Evolutionary conservation across 805 yeast genomes (phyloP), one percentile per base, ranked within the genome.

Genomic region (Metschnikowia santaceciliae): DNA sequence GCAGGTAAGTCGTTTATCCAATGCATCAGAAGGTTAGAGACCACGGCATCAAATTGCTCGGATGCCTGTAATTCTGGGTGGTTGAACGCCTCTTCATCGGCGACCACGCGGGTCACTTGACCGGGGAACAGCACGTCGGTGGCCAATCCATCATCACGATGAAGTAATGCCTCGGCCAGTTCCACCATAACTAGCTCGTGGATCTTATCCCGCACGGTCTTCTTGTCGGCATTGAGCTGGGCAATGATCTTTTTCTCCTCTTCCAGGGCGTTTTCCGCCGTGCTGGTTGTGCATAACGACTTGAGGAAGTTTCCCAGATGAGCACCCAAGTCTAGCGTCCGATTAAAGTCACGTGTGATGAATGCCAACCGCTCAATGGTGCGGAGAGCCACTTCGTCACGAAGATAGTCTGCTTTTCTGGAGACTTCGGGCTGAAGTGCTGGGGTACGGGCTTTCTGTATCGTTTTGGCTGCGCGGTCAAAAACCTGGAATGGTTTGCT

Each of bases 1-100:
- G 75, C 72, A 0, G 96, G 96, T n/a, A 89, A 74, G 59, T 89
- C 91, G 61, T 89, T 89, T 52, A 87, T 82, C 96, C 96, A 89
- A 65, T 89, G 96, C 62, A 89, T 62, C 20, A 88, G 78, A 56
- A 88, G 65, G 63, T 86, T 88, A 2, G 90, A 83, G 2, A 89
- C 64, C 2, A 88, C 86, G 3, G 90, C 86, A 63, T 88, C 91
- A 60, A 77, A 86, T 17, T 74, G 67, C 47, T 74, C 68, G 7
- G 69, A 57, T 47, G 61, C 60, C 39, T 54, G 34, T 30, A 83
- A 66, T 13, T 64, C 62, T 2, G 71, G 72, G 53, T 77, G 77
- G 50, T 70, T 69, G 59, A 82, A 76, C 4, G 65, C 49, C 62
- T 88, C 96, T 61, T 89, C 96, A 62, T 89, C 94, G 2, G 78